Conservation (phyloP, 306 rosid genomes). For the Fragaria ananassa region DNA sequence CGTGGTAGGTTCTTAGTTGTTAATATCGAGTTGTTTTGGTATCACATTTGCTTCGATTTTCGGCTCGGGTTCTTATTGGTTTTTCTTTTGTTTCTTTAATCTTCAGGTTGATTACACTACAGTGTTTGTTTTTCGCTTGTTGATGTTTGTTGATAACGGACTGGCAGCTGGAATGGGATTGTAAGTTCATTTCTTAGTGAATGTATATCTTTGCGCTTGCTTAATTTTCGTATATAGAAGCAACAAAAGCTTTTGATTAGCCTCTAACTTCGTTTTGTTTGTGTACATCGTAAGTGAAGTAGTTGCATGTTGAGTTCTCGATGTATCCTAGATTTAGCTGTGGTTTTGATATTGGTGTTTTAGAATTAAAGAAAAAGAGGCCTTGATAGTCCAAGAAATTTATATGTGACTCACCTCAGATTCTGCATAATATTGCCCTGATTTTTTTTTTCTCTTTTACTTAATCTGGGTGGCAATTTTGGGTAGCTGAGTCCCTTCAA, state of each 20-base stretch:
- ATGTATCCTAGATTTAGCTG: background rate
- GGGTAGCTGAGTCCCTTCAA: constrained; percentile 1
- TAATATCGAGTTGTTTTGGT: background rate
- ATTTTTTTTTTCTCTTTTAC: no score
- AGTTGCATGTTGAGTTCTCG: background rate
- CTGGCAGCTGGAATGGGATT: constrained; percentile 98
- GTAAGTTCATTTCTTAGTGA: constrained; percentile 57
- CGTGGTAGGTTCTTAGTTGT: constrained; percentile 53
- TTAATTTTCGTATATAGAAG: background rate
- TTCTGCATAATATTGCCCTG: background rate
- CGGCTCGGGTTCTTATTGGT: background rate
- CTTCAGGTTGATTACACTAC: constrained; percentile 83
- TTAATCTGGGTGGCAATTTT: background rate
- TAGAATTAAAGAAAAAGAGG: background rate
- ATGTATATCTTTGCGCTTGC: constrained; percentile 13
- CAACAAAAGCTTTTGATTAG: background rate
- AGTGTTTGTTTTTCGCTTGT: constrained; percentile 84
- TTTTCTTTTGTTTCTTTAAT: background rate
- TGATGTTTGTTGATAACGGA: constrained; percentile 98
- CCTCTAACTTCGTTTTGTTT: background rate
- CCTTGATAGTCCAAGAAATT: background rate
- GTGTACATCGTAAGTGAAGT: background rate
- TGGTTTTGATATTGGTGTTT: background rate
- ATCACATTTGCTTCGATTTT: background rate
- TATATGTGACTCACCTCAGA: background rate